A percentile compares a stretch with the other conserved stretches of the same genome.
Conservation (phyloP, 1,139 yeast genomes). For the Pneumocystis jirovecii region DNA sequence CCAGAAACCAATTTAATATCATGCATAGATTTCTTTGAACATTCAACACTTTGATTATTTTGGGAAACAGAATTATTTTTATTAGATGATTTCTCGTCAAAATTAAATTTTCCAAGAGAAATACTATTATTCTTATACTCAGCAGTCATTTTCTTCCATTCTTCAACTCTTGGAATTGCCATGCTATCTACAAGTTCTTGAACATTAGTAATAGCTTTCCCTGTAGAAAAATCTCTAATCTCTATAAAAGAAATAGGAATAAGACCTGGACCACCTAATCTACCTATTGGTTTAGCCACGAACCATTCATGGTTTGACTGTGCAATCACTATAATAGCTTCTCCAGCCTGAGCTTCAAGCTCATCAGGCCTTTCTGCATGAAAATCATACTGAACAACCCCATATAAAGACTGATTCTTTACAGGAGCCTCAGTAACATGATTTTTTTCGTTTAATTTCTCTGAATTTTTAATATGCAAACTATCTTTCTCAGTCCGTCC, state of each 20-base stretch:
- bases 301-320: constrained; percentile 96
- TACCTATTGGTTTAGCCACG: constrained; percentile 87
- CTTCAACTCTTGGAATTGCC: constrained; percentile 78
- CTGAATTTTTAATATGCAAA: background rate
- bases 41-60: background rate
- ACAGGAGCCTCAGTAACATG: background rate
- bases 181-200: constrained; percentile 40
- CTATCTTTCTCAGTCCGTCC: constrained; percentile 15
- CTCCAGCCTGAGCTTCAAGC: constrained; percentile 69
- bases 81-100: constrained; percentile 14
- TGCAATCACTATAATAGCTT: constrained; percentile 81
- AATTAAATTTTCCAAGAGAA: constrained; percentile 44
- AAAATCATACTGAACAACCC: constrained; percentile 64
- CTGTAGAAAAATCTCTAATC: constrained; percentile 60
- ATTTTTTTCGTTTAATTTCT: constrained; percentile 6
- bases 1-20: background rate
- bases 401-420: constrained; percentile 34
- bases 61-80: constrained; percentile 10
- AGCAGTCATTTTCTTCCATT: constrained; percentile 86
- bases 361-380: constrained; percentile 83
- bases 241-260: constrained; percentile 86
- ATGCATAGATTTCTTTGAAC: background rate
- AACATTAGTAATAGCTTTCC: constrained; percentile 35
- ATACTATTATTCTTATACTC: constrained; percentile 85
- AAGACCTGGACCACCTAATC: constrained; percentile 92